These are phyloP conservation scores for Chaetothyriales sp. DNA, from an alignment of 2,329 filamentous ascomycete species.

Conservation along the genomic window DNA sequence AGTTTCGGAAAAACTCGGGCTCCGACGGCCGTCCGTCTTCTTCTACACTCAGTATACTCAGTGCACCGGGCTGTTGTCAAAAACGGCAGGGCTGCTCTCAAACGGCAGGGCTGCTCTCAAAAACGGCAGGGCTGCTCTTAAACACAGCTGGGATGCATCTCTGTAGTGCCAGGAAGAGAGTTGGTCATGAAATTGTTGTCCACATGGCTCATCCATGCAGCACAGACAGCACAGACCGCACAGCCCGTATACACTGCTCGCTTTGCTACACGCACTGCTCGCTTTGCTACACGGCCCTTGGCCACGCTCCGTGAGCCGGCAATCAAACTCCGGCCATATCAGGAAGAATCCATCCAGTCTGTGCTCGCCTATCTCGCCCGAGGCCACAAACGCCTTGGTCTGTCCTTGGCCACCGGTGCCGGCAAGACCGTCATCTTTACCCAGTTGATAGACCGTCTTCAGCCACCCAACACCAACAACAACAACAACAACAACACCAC, in stretches of 20 bases:
- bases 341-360: conserved; percentile 80
- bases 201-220: background rate
- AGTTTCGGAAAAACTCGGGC: background rate
- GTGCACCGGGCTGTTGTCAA: too few relatives aligned
- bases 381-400: conserved; percentile 66
- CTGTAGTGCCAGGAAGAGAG: too few relatives aligned
- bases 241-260: too few relatives aligned
- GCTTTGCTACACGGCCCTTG: background rate
- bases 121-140: too few relatives aligned
- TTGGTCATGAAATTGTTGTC: background rate
- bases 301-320: conserved; percentile 7
- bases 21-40: background rate
- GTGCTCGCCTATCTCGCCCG: conserved; percentile 55
- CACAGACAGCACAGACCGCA: background rate
- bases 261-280: too few relatives aligned
- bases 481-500: too few relatives aligned
- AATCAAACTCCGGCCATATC: conserved; percentile 64
- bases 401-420: conserved; percentile 76
- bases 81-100: too few relatives aligned
- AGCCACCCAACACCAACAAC: conserved; percentile 39
- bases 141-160: too few relatives aligned
- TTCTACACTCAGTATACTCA: background rate
- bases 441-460: conserved; percentile 71
- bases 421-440: conserved; percentile 97
- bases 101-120: too few relatives aligned